Conservation (phyloP, 2,329 filamentous ascomycete species). For the Pseudogymnoascus sp. region DNA sequence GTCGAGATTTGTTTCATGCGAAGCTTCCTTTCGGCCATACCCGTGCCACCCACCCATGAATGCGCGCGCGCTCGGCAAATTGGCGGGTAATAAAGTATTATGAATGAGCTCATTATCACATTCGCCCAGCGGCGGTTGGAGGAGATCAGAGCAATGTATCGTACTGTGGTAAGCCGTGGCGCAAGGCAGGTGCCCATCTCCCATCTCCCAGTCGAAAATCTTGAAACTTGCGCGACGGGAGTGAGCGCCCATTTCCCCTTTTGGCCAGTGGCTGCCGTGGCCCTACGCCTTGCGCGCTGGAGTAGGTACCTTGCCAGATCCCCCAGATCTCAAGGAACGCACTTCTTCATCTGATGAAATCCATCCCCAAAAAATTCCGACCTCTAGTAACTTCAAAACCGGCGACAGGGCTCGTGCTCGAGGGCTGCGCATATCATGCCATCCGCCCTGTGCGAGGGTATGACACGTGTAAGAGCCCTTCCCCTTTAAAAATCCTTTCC, state of each 20-base stretch:
- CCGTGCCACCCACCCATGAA: not conserved
- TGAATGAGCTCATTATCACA: not conserved
- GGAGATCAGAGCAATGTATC: not conserved
- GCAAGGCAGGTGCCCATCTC: not conserved
- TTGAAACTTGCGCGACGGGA: not conserved
- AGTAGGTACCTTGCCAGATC: not conserved
- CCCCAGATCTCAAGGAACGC: not conserved
- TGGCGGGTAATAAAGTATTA: not conserved
- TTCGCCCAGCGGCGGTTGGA: not conserved
- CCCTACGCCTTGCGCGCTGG: not conserved
- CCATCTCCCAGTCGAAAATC: not conserved
- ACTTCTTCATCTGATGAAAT: not conserved
- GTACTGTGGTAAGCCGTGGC: not conserved
- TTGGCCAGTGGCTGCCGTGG: not conserved
- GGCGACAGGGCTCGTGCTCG: not conserved
- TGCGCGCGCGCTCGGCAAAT: not conserved
- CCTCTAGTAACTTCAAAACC: not conserved
- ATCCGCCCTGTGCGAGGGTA: not conserved
- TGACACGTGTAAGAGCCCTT: not conserved
- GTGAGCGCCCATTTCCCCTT: not conserved
- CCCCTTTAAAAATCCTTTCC: not conserved
- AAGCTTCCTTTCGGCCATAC: slow-evolving; percentile 6
- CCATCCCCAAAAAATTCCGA: not conserved
- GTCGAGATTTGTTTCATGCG: slow-evolving; percentile 7
- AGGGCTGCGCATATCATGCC: not conserved